Conservation (phyloP, 345 rosid species). For the Microcos paniculata region DNA sequence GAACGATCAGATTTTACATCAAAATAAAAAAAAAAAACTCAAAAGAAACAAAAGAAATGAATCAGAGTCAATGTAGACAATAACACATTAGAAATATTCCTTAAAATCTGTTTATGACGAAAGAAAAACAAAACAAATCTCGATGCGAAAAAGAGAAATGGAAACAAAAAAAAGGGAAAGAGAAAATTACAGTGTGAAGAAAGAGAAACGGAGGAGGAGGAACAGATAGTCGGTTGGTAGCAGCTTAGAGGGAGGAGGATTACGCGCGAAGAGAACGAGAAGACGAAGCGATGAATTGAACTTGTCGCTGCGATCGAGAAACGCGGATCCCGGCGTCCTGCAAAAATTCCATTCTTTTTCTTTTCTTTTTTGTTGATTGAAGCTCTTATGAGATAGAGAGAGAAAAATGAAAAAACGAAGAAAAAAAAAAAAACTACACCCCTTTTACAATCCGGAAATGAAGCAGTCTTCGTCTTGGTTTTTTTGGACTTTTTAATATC, state of each 20-base stretch:
- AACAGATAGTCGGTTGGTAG: constrained; percentile 1
- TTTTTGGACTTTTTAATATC: neutral
- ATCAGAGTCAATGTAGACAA: constrained; percentile 32
- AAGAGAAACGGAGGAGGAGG: neutral
- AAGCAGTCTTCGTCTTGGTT: constrained; percentile 28
- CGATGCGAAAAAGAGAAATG: neutral
- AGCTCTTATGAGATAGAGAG: constrained; percentile 23
- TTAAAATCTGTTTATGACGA: neutral
- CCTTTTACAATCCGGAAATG: constrained; percentile 32
- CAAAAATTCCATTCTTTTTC: neutral
- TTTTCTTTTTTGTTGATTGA: constrained; percentile 9
- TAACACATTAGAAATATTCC: neutral
- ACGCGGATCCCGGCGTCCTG: constrained; percentile 19
- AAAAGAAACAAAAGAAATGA: constrained; percentile 8
- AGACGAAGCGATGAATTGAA: constrained; percentile 16
- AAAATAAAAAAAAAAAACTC: neutral
- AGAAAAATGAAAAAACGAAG: neutral
- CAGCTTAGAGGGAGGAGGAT: neutral
- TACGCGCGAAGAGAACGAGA: constrained; percentile 28
- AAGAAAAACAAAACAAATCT: constrained; percentile 10
- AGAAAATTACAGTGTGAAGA: constrained; percentile 16
- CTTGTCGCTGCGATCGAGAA: constrained; percentile 34
- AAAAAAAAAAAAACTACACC: constrained; percentile 13
- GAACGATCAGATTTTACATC: constrained; percentile 1
- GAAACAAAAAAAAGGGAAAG: constrained; percentile 11